Evolutionary conservation across 2,329 filamentous ascomycete species (phyloP).

Genomic region (Phoma herbarum): DNA sequence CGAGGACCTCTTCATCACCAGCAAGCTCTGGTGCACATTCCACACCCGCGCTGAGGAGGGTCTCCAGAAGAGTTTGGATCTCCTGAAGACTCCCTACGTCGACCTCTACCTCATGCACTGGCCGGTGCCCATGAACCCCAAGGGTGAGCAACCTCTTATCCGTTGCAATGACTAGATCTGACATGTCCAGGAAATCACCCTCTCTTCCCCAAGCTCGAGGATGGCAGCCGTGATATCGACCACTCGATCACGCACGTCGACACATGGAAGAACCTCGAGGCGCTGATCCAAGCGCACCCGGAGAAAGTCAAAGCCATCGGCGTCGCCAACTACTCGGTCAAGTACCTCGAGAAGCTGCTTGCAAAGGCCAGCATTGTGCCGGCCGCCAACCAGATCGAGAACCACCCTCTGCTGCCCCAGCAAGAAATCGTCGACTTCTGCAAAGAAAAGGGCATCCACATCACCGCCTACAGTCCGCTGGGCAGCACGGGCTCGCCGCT

Average conservation of each 20-base stretch:
- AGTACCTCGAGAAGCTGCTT: slow-evolving; percentile 60
- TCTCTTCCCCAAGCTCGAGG: slow-evolving; percentile 75
- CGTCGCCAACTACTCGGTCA: slow-evolving; percentile 60
- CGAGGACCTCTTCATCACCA: slow-evolving; percentile 82
- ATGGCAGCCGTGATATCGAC: slow-evolving; percentile 78
- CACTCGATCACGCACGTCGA: slow-evolving; percentile 74
- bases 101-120: slow-evolving; percentile 87
- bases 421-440: slow-evolving; percentile 76
- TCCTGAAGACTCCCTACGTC: slow-evolving; percentile 79
- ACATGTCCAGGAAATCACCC: slow-evolving; percentile 67
- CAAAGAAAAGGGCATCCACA: slow-evolving; percentile 72
- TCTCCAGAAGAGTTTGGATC: slow-evolving; percentile 76
- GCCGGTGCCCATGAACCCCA: slow-evolving; percentile 81
- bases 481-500: slow-evolving; percentile 60
- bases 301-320: slow-evolving; percentile 61
- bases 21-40: slow-evolving; percentile 86
- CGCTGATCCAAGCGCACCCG: slow-evolving; percentile 57
- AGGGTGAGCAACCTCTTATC: slow-evolving; percentile 57
- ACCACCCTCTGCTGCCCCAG: slow-evolving; percentile 75
- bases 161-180: background rate
- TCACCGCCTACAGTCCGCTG: slow-evolving; percentile 72
- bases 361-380: slow-evolving; percentile 69
- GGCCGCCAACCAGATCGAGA: slow-evolving; percentile 77
- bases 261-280: slow-evolving; percentile 81
- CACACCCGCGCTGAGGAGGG: slow-evolving; percentile 73